phyloP scores from a whole-genome alignment of 768 basidiomycete species.

The Mycena filopes region DNA sequence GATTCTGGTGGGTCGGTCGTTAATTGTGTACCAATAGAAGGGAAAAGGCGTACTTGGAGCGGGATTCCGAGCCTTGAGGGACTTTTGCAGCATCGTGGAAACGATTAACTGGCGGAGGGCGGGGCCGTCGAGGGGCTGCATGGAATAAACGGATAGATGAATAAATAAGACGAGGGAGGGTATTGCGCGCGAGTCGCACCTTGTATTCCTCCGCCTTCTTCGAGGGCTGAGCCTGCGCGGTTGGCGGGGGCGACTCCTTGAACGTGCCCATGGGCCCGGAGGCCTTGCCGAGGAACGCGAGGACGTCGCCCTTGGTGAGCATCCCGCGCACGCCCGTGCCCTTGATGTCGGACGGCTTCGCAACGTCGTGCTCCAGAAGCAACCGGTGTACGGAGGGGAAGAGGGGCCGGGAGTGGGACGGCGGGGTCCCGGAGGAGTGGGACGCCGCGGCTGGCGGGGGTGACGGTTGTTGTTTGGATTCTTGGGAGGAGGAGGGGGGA shows the following conservation, averaged over 20 bases:
- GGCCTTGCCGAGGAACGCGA: conserved; percentile 87
- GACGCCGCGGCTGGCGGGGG: conserved; percentile 38
- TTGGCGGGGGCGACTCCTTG: conserved; percentile 55
- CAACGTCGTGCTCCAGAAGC: conserved; percentile 71
- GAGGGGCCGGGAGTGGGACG: conserved; percentile 73
- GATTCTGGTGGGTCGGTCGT: conserved; percentile 49
- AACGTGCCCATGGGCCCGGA: conserved; percentile 81
- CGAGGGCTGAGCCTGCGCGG: conserved; percentile 43
- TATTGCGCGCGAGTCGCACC: conserved; percentile 40
- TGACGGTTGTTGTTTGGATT: conserved; percentile 42
- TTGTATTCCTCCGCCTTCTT: conserved; percentile 52
- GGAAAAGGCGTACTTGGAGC: conserved; percentile 48
- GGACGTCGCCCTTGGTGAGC: conserved; percentile 96
- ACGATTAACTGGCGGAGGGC: conserved; percentile 75
- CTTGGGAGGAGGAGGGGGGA: conserved; percentile 44
- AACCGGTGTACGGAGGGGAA: conserved; percentile 93
- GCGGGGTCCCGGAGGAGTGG: conserved; percentile 46
- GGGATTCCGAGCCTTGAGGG: conserved; percentile 60
- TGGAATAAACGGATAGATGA: no score
- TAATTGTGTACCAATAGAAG: conserved; percentile 12
- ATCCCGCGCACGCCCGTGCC: conserved; percentile 93
- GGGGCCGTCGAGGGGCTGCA: conserved; percentile 71
- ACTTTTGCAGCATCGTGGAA: conserved; percentile 64
- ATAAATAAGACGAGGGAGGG: background rate
- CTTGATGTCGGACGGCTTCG: conserved; percentile 73